Base-by-base conservation (phyloP, 306 rosid species). In the Cucurbita moschata region DNA sequence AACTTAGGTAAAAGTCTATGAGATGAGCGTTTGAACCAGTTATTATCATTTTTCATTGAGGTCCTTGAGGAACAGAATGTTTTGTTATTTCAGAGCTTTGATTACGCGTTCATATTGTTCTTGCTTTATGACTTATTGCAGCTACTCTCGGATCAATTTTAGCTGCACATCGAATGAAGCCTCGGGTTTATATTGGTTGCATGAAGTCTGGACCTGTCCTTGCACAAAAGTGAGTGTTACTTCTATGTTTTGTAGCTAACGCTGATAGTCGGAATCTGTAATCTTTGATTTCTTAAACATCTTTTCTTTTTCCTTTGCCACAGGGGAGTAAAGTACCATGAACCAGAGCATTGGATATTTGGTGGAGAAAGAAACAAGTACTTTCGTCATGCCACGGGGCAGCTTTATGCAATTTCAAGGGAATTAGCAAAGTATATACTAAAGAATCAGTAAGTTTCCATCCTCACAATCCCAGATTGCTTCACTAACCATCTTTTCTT, bases 171-270 rank as follows among this genome's bases (percentile, higher is more conserved):
- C 90, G 81, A 23, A 42, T 1, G 42, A 94, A 87, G 73, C 85
- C 88, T 76, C 89, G 89, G 12, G 95, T 87, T 55, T 94, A 90
- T 55, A 81, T 90, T 77, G 98, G 98, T 66, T 94, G 98, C 87
- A 90, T 94, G 97, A 94, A 94, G 77, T 94, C 97, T 40, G 98
- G 98, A 53, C 98, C 92, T 8, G 97, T 94, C 77, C 91, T 94
- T 78, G 80, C 89, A 73, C 90, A 84, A 73, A 94, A 89, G 98
- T 94, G 86, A 87, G 86, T 71, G 79, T 83, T 65, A 14, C 30
- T 73, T 70, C 71, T 72, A 71, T 79, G 72, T 46, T 43, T 10
- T 46, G 2, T 8, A 66, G 18, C 18, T 42, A 11, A 66, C 44
- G 13, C 49, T 10, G 11, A 65, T 6, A 43, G 54, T 66, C 43